Percentiles rank a stretch among this genome's conserved stretches.
phyloP scores from a whole-genome alignment of 2,329 filamentous ascomycete species.

The Fusarium devonianum region DNA sequence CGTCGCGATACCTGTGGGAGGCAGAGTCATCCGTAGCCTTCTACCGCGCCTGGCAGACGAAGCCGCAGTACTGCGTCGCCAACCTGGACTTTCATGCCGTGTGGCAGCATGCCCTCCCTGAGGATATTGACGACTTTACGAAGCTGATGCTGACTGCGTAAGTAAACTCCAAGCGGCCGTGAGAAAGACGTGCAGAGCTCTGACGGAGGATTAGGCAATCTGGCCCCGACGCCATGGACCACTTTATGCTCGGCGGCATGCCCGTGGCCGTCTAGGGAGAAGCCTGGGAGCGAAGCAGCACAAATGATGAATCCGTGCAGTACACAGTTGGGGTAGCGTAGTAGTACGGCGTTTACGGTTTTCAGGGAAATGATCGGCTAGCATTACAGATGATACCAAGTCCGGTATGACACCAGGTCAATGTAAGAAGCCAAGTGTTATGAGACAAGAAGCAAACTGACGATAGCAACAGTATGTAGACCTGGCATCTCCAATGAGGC shows the following conservation, averaged over 20 bases:
- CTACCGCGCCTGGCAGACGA: constrained; percentile 53
- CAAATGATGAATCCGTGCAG: too few relatives aligned
- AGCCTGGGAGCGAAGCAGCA: too few relatives aligned
- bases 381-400: too few relatives aligned
- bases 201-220: constrained; percentile 41
- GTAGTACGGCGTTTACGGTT: not conserved
- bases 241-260: constrained; percentile 46
- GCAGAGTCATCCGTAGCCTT: constrained; percentile 52
- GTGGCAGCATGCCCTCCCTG: constrained; percentile 47
- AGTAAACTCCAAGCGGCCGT: constrained; percentile 30
- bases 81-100: constrained; percentile 48
- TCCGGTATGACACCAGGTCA: too few relatives aligned
- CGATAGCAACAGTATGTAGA: too few relatives aligned
- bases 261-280: constrained; percentile 18
- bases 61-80: constrained; percentile 48
- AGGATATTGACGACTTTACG: constrained; percentile 52
- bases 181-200: not conserved
- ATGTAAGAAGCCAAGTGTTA: too few relatives aligned
- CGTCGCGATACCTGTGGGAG: constrained; percentile 54
- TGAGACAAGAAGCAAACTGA: too few relatives aligned
- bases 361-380: too few relatives aligned
- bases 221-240: constrained; percentile 47
- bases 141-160: constrained; percentile 49
- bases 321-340: not conserved
- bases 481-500: too few relatives aligned